These are phyloP conservation scores for Fusarium equiseti DNA, from an alignment of 2,329 filamentous ascomycete species.

Conservation along the genomic window DNA sequence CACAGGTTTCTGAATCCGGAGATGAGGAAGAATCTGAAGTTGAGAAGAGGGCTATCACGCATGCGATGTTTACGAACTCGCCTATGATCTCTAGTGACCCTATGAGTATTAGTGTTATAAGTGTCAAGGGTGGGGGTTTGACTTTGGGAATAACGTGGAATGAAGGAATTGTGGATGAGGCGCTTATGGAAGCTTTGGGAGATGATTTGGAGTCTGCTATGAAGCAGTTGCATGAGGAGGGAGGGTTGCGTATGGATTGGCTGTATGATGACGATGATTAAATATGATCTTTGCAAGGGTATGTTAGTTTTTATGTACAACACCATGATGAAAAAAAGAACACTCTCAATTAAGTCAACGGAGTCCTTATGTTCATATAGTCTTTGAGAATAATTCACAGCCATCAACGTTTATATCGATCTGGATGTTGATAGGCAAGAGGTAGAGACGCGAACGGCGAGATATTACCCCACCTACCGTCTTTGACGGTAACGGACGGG, in stretches of 20 bases:
- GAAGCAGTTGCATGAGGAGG: conserved; percentile 41
- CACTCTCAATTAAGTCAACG: not conserved
- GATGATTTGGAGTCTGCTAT: conserved; percentile 51
- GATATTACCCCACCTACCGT: conserved; percentile 17
- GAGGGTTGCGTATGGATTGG: conserved; percentile 15
- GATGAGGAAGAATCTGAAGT: conserved; percentile 3
- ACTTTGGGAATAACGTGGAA: conserved; percentile 63
- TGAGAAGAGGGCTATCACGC: conserved; percentile 53
- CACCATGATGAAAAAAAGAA: not conserved
- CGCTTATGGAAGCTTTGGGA: conserved; percentile 54
- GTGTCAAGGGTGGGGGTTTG: conserved; percentile 57
- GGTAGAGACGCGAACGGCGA: not conserved
- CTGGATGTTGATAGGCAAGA: not conserved
- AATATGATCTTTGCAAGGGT: not conserved
- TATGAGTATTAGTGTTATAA: conserved; percentile 60
- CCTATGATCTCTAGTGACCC: conserved; percentile 58
- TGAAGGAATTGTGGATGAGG: conserved; percentile 56
- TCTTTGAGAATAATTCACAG: not conserved
- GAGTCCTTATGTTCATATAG: not conserved
- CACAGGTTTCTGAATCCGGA: not conserved
- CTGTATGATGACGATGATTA: not conserved
- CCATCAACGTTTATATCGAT: not conserved
- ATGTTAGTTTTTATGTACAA: not conserved
- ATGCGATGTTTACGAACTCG: conserved; percentile 64
- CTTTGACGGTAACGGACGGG: conserved; percentile 18